Evolutionary conservation across 2,329 filamentous ascomycete genomes (phyloP), one percentile per base, ranked within the genome.

Genomic region (Diaporthe capsici): DNA sequence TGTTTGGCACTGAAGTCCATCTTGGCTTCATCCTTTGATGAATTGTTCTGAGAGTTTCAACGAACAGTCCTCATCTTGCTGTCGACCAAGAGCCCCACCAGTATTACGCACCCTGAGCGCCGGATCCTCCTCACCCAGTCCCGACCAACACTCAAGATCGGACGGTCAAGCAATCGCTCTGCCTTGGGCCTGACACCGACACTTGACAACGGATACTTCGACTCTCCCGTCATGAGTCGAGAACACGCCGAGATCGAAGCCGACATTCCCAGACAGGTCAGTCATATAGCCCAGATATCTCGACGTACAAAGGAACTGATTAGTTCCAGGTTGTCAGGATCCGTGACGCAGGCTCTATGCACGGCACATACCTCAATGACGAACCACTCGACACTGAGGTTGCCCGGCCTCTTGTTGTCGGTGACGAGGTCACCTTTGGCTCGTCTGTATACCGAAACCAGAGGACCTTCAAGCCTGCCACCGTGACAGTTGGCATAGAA

Each of bases 211-310:
- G 90, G 87, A 22, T 94, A 88, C 87, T 93, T 94, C 75, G 90
- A 94, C 78, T 93, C 90, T 74, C 90, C 93, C 0, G 93, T 95
- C 49, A 93, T 95, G 87, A 94, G 93, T 34, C 88, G 93, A 60
- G 82, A 90, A 15, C 93, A 95, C 83, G 94, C 93, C 22, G 83
- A 89, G 58, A 80, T 93, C 6, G 78, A 80, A 22, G 85, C 88
- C 6, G 84, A 89, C 67, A 79, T 85, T 13, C 81, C 86, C 2
- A 79, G 82, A 9, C 85, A 87, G 82, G 90, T 90, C 83, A 75
- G 84, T 73, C 47, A 63, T 25, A 42, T 22, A 72, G 47, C 61
- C 61, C 58, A 49, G 44, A 39, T 20, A 2, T 70, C 2, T 22
- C 72, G 31, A 72, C 8, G 17, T 63, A 53, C 67, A 61, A 58